These are phyloP conservation scores for Penicillium frequentans DNA, from an alignment of 2,329 filamentous ascomycete species.

Conservation along the genomic window DNA sequence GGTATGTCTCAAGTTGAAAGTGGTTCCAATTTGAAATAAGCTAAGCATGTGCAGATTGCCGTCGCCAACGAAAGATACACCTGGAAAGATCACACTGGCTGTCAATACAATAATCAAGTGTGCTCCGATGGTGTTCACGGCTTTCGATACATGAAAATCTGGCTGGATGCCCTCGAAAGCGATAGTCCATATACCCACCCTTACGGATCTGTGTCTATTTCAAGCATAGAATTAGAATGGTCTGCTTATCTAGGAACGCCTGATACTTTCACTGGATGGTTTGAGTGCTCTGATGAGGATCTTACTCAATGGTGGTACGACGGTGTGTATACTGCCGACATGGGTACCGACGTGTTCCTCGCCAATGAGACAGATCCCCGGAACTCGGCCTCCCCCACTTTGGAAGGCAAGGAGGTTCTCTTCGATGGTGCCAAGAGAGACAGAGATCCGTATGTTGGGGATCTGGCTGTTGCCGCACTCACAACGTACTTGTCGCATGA, in stretches of 20 bases:
- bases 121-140: constrained; percentile 56
- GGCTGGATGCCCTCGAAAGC: constrained; percentile 44
- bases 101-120: constrained; percentile 44
- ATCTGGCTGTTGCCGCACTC: constrained; percentile 51
- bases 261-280: constrained; percentile 53
- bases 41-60: constrained; percentile 35
- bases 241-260: constrained; percentile 50
- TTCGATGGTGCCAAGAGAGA: constrained; percentile 55
- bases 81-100: constrained; percentile 50
- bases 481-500: constrained; percentile 53
- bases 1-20: neutral
- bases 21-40: neutral
- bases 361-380: constrained; percentile 53
- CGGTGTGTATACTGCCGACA: constrained; percentile 54
- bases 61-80: constrained; percentile 44
- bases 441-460: constrained; percentile 55
- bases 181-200: constrained; percentile 49
- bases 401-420: constrained; percentile 50
- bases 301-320: constrained; percentile 57
- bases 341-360: constrained; percentile 49
- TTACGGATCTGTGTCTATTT: constrained; percentile 47
- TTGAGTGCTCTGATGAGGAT: constrained; percentile 53
- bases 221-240: constrained; percentile 45
- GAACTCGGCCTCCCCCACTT: constrained; percentile 43
- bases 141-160: constrained; percentile 54